These are phyloP conservation scores for Aurantiochytrium sp. DNA, from an alignment of 108 stramenopile species.

Conservation along the genomic window DNA sequence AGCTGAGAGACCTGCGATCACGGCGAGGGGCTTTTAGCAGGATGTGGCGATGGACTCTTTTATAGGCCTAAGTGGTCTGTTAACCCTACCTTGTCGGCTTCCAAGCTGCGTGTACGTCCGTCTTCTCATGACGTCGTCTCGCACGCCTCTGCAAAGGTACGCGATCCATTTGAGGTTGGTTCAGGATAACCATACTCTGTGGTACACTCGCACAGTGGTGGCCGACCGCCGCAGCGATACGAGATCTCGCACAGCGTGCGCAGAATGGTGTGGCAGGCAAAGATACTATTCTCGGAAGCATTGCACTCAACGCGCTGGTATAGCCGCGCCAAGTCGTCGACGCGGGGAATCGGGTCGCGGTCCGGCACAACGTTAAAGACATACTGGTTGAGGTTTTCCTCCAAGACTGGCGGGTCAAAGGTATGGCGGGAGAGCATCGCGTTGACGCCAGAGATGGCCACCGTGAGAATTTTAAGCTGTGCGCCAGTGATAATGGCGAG, in stretches of 20 bases:
- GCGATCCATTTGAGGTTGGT: conserved; percentile 25
- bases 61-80: too few species aligned
- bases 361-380: conserved; percentile 73
- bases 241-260: conserved; percentile 58
- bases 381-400: conserved; percentile 49
- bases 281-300: conserved; percentile 35
- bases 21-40: too few species aligned
- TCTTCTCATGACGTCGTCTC: background rate
- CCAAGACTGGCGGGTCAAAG: conserved; percentile 55
- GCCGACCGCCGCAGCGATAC: conserved; percentile 60
- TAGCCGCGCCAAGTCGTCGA: conserved; percentile 51
- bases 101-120: too few species aligned
- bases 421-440: conserved; percentile 51
- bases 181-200: conserved; percentile 32
- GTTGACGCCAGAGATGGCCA: conserved; percentile 66
- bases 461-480: conserved; percentile 52
- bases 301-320: conserved; percentile 61
- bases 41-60: too few species aligned
- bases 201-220: conserved; percentile 58
- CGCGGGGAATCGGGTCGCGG: conserved; percentile 59
- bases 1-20: too few species aligned
- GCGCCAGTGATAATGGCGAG: conserved; percentile 71
- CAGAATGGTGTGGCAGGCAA: conserved; percentile 50
- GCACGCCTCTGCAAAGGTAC: background rate
- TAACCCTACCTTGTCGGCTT: too few species aligned